Percentiles rank a stretch among this genome's conserved stretches.
These are phyloP conservation scores for Protomyces gravidus DNA, from an alignment of 1,139 yeast genomes.

Conservation along the genomic window DNA sequence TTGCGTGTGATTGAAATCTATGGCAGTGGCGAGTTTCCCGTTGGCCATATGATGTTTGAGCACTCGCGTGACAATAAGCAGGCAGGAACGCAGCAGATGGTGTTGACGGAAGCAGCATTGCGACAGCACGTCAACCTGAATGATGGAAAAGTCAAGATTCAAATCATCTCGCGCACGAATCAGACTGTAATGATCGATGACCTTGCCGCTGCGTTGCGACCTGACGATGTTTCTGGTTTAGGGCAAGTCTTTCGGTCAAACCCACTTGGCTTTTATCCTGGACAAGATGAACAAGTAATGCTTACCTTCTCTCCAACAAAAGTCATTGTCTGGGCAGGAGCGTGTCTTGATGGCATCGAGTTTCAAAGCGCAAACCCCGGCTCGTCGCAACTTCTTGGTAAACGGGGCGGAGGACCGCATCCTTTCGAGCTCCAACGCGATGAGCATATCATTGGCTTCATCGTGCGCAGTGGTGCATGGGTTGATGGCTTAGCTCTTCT, in stretches of 20 bases:
- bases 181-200: conserved; percentile 37
- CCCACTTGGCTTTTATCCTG: not conserved
- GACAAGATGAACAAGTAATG: conserved; percentile 3
- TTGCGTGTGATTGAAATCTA: conserved; percentile 66
- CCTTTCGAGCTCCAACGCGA: conserved; percentile 56
- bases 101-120: conserved; percentile 27
- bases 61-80: conserved; percentile 47
- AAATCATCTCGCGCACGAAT: not conserved
- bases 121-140: conserved; percentile 21
- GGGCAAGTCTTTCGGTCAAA: conserved; percentile 1
- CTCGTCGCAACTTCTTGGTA: conserved; percentile 54
- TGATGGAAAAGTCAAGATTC: not conserved
- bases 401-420: conserved; percentile 52
- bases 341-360: conserved; percentile 65
- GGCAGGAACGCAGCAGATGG: not conserved
- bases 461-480: conserved; percentile 78
- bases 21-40: conserved; percentile 61
- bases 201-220: conserved; percentile 34
- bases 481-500: conserved; percentile 73
- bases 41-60: conserved; percentile 60
- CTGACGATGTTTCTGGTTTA: conserved; percentile 4
- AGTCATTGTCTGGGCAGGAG: conserved; percentile 64
- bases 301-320: conserved; percentile 43
- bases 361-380: not conserved
- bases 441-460: conserved; percentile 58